phyloP scores from a whole-genome alignment of 2,329 filamentous ascomycete species.

The Fusarium sp. region DNA sequence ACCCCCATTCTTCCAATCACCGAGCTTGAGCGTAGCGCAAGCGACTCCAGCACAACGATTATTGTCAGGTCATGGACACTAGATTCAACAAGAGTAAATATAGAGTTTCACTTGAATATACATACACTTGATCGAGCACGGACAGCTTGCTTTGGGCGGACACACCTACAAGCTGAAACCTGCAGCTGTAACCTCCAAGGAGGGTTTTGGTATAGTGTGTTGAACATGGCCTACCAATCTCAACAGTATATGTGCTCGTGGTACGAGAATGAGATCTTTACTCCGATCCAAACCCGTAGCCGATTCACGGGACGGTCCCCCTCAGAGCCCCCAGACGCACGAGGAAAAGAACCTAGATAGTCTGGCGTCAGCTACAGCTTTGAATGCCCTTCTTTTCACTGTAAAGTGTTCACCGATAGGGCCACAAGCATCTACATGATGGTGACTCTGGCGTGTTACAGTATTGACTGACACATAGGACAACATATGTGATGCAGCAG shows the following conservation, averaged over 20 bases:
- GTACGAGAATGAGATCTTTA: neutral
- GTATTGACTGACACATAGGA: conserved; percentile 1
- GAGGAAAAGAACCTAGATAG: neutral
- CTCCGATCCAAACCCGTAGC: neutral
- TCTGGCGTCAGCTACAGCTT: neutral
- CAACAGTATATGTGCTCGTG: neutral
- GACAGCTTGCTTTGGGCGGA: neutral
- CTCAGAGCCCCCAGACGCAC: neutral
- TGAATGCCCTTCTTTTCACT: neutral
- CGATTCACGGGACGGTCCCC: neutral
- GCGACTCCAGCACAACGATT: neutral
- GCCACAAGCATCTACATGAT: neutral
- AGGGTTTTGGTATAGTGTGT: neutral
- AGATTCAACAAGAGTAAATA: too few species aligned
- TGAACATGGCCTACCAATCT: neutral
- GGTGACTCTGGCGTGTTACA: neutral
- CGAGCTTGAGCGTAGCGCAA: neutral
- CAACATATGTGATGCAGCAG: conserved; percentile 6
- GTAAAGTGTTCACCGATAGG: too few species aligned
- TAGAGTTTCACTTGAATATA: neutral
- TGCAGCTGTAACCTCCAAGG: neutral
- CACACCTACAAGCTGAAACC: neutral
- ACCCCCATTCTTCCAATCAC: neutral
- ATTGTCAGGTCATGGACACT: neutral
- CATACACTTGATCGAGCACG: neutral